Percentiles rank a stretch among this genome's conserved stretches.
Evolutionary conservation across 208 protist species (phyloP).

Genomic region (Leishmania tropica): DNA sequence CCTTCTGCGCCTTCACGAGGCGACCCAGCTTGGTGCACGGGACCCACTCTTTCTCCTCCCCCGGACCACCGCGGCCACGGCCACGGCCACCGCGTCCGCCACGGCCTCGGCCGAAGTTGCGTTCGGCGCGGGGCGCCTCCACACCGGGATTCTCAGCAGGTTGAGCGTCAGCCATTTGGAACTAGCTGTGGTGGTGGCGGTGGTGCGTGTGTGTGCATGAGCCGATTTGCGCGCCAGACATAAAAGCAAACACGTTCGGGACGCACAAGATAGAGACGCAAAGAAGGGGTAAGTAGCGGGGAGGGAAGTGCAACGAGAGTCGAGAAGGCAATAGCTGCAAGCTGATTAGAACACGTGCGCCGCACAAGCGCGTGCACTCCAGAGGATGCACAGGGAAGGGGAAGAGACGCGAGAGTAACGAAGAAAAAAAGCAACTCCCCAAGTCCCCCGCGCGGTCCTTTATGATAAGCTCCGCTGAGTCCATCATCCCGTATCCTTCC

Average conservation of each 20-base stretch:
- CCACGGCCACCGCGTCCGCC: slow-evolving; percentile 40
- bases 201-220: not conserved
- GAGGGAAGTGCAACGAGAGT: not conserved
- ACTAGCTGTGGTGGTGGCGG: slow-evolving; percentile 6
- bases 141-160: slow-evolving; percentile 35
- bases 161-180: slow-evolving; percentile 80
- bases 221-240: not conserved
- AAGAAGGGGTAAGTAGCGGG: not conserved
- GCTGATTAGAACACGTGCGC: not conserved
- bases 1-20: slow-evolving; percentile 96
- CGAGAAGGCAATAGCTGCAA: not conserved
- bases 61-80: slow-evolving; percentile 44
- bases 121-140: slow-evolving; percentile 49
- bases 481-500: not conserved
- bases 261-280: not conserved
- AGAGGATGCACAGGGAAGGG: not conserved
- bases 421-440: too few relatives aligned
- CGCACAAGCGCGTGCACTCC: not conserved
- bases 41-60: slow-evolving; percentile 95
- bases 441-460: not conserved
- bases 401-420: not conserved
- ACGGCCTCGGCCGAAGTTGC: slow-evolving; percentile 59
- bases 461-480: not conserved
- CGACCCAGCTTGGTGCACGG: slow-evolving; percentile 99
- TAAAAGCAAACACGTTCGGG: not conserved